These are phyloP conservation scores for Cryptococcus wingfieldii DNA, from an alignment of 1,284 basidiomycete genomes.

Conservation along the genomic window DNA sequence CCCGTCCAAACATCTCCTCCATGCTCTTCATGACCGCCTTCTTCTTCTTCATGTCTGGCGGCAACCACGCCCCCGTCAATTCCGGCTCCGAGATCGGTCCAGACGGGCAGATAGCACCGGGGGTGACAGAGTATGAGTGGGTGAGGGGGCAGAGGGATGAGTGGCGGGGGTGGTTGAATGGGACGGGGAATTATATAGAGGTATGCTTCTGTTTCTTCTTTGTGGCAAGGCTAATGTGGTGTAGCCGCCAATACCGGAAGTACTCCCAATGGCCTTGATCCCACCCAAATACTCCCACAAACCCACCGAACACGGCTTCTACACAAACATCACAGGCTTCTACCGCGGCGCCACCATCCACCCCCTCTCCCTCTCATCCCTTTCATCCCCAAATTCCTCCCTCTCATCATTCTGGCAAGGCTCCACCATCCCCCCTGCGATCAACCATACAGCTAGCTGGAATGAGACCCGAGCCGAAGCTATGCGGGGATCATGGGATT, in stretches of 20 bases:
- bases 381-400: neutral
- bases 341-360: conserved; percentile 38
- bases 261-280: conserved; percentile 25
- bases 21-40: conserved; percentile 46
- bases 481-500: conserved; percentile 38
- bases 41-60: conserved; percentile 47
- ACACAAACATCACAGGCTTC: conserved; percentile 47
- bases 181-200: conserved; percentile 39
- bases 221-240: neutral
- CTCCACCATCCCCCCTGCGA: neutral
- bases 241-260: conserved; percentile 25
- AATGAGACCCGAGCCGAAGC: conserved; percentile 37
- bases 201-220: conserved; percentile 16
- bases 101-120: conserved; percentile 32
- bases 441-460: conserved; percentile 16
- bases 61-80: conserved; percentile 21
- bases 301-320: conserved; percentile 18
- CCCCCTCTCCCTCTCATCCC: conserved; percentile 14
- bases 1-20: conserved; percentile 33
- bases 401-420: conserved; percentile 28
- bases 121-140: conserved; percentile 35
- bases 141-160: conserved; percentile 26
- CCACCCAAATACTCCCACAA: conserved; percentile 30
- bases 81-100: conserved; percentile 27
- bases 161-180: conserved; percentile 32